phyloP scores from a whole-genome alignment of 176 grass and related monocot species.

The Urochloa ruziziensis region DNA sequence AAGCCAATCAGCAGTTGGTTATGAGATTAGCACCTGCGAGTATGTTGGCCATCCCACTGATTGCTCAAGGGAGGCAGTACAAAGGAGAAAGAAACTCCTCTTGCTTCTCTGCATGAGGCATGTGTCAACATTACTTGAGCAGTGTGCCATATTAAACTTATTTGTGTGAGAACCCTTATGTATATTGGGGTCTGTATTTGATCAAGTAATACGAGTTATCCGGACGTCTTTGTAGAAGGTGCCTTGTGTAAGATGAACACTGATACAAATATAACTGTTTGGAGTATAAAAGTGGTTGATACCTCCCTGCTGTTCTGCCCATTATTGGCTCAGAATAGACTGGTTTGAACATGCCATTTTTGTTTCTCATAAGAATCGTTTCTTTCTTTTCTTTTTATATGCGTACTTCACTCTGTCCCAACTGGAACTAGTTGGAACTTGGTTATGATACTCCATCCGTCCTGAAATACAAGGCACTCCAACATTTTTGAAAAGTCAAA shows the following conservation, averaged over 20 bases:
- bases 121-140: conserved; percentile 19
- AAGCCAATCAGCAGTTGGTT: not conserved
- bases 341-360: not conserved
- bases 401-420: no score
- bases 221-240: not conserved
- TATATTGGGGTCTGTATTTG: conserved; percentile 15
- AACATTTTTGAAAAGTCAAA: no score
- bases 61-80: conserved; percentile 42
- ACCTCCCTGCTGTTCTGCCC: not conserved
- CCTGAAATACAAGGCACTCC: no score
- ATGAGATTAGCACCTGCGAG: not conserved
- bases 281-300: not conserved
- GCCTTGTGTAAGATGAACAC: conserved; percentile 25
- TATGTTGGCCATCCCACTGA: conserved; percentile 40
- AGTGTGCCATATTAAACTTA: conserved; percentile 20
- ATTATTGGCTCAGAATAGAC: not conserved
- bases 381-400: not conserved
- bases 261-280: conserved; percentile 16
- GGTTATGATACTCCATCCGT: no score
- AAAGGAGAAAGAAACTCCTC: conserved; percentile 11
- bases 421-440: no score
- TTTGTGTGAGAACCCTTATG: not conserved
- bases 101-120: conserved; percentile 47
- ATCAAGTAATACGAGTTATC: not conserved
- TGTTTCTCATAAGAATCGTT: not conserved